Percentiles rank a stretch among this genome's conserved stretches.
phyloP scores from a whole-genome alignment of 768 basidiomycete genomes.

The Termitomyces sp. region DNA sequence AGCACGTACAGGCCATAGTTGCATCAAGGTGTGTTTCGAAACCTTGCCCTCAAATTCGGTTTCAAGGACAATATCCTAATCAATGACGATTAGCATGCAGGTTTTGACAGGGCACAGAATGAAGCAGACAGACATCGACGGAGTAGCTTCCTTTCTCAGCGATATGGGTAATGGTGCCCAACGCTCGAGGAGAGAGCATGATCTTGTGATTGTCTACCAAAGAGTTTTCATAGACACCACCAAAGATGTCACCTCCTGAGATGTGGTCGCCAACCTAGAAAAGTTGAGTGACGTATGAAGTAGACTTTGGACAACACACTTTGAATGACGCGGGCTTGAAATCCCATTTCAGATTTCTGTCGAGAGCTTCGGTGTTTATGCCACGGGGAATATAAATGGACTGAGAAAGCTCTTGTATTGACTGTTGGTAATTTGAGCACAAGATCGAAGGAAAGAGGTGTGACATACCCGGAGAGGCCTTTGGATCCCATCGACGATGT shows the following conservation, averaged over 20 bases:
- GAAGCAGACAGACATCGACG: conserved; percentile 61
- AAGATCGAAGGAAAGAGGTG: not conserved
- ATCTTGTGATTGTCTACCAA: conserved; percentile 96
- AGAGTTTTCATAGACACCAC: conserved; percentile 94
- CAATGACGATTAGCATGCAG: not conserved
- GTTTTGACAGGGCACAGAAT: not conserved
- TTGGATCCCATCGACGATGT: conserved; percentile 98
- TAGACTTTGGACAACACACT: conserved; percentile 29
- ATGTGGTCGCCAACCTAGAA: conserved; percentile 91
- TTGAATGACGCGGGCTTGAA: conserved; percentile 82
- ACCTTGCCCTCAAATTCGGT: conserved; percentile 97
- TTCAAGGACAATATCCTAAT: conserved; percentile 89
- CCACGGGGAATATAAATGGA: conserved; percentile 99
- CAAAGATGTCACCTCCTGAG: conserved; percentile 95
- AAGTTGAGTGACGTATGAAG: conserved; percentile 5
- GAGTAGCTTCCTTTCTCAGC: conserved; percentile 93
- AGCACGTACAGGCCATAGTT: conserved; percentile 98
- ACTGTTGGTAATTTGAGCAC: conserved; percentile 30
- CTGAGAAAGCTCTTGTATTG: conserved; percentile 94
- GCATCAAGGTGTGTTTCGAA: conserved; percentile 94
- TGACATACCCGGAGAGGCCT: conserved; percentile 76
- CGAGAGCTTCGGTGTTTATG: conserved; percentile 95
- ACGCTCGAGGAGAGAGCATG: conserved; percentile 89
- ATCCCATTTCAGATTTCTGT: conserved; percentile 89
- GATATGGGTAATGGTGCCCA: conserved; percentile 91